Evolutionary conservation across 1,284 basidiomycete species (phyloP), one percentile per base, ranked within the genome.

Genomic region (Kwoniella shivajii): DNA sequence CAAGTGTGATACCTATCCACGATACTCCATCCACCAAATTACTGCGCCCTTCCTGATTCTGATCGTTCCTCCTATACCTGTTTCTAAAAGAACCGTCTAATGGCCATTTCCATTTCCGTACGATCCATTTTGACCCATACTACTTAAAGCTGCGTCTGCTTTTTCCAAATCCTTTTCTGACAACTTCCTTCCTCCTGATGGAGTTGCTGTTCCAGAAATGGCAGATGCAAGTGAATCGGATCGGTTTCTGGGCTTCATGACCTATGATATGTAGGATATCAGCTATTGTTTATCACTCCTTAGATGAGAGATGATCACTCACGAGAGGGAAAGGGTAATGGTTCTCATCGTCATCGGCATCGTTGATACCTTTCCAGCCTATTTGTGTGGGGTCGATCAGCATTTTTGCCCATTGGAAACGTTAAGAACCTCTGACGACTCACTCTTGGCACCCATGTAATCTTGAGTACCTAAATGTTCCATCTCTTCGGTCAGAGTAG

Each of bases 401-500:
- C 30, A 33, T 14, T 33, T 31, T 46, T 31, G 6, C 10, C 27
- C 20, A 26, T 5, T 18, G 45, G 24, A 11, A 4, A 31, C 4
- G n/a, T 6, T 10, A 76, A 44, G 44, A 59, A 58, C n/a, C n/a
- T n/a, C n/a, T 10, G 75, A 72, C 1, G 83, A 84, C 89, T 87
- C 88, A 73, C 74, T 72, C 68, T 83, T 83, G 54, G 84, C 84
- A 42, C 91, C 91, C 67, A 87, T 86, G 78, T 95, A 95, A 73
- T 96, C 92, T 65, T 88, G 91, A 22, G 93, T 95, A 31, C 82
- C 81, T 47, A 96, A 81, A 38, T 82, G 79, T 73, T 95, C 88
- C 92, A 96, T 94, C 86, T 93, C 89, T 78, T 94, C 91, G 1
- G 92, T 95, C 56, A 97, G 81, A 16, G 93, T 97, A n/a, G 90